Evolutionary conservation across 1,284 basidiomycete species (phyloP).

Genomic region (Trametes pubescens): DNA sequence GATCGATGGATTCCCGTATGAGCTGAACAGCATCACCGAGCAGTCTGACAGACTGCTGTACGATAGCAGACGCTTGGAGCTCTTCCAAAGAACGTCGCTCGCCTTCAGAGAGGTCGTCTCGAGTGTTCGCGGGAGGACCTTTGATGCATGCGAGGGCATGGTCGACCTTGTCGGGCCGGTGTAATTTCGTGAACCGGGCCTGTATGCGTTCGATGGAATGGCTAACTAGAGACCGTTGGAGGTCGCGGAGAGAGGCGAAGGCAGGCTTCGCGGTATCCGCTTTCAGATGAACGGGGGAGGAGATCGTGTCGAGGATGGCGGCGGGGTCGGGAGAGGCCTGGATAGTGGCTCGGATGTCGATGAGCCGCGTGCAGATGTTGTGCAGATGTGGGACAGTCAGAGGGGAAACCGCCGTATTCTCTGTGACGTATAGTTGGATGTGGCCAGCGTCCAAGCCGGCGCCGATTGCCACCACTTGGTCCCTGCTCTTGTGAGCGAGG

Average conservation of each 20-base stretch:
- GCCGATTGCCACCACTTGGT: background rate
- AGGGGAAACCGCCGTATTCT: background rate
- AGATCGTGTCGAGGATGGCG: background rate
- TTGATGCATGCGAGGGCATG: background rate
- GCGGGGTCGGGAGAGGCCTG: background rate
- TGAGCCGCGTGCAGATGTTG: constrained; percentile 2
- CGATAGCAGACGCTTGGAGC: background rate
- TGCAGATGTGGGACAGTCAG: background rate
- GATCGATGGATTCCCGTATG: background rate
- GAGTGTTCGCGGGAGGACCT: background rate
- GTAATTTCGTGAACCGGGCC: background rate
- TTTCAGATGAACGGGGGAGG: background rate
- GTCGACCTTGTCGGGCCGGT: background rate
- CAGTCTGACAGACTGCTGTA: background rate
- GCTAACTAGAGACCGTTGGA: background rate
- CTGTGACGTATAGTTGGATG: background rate
- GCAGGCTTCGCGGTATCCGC: background rate
- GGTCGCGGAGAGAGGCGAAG: background rate
- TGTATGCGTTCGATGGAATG: constrained; percentile 1
- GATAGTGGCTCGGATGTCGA: background rate
- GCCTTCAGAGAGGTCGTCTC: background rate
- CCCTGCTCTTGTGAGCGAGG: background rate
- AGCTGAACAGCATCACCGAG: background rate
- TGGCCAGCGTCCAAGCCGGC: background rate
- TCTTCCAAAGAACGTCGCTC: background rate